Conservation (phyloP, 2,329 filamentous ascomycete genomes). For the Colletotrichum agaves region DNA sequence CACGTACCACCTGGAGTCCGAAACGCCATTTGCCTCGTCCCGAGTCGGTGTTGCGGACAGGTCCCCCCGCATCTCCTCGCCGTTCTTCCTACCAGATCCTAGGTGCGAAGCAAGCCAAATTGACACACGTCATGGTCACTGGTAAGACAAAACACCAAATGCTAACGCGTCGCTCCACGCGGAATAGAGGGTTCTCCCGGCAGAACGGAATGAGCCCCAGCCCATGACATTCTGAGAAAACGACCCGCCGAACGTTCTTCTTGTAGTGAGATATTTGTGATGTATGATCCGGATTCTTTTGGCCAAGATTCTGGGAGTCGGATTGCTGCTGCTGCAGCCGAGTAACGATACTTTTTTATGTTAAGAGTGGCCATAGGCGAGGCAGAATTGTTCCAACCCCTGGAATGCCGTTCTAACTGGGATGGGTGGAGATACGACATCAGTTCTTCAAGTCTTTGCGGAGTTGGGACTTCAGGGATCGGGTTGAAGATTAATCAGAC, state of each 20-base stretch:
- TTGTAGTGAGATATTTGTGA: not conserved
- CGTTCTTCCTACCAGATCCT: not conserved
- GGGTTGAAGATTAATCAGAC: no score
- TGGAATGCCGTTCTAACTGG: not conserved
- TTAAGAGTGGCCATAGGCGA: fast-evolving
- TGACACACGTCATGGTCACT: no score
- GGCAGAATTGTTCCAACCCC: not conserved
- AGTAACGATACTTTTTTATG: not conserved
- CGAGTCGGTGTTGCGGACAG: not conserved
- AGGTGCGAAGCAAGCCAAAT: no score
- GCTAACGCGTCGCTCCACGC: conserved; percentile 8
- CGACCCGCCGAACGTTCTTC: conserved; percentile 13
- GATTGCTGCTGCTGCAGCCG: conserved; percentile 7
- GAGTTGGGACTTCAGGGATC: not conserved
- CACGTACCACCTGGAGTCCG: not conserved
- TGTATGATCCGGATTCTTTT: not conserved
- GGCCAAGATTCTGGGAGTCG: not conserved
- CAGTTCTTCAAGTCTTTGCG: not conserved
- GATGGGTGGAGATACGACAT: not conserved
- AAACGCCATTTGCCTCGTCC: not conserved
- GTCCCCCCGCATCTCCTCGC: not conserved
- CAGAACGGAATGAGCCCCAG: conserved; percentile 19
- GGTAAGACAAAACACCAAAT: not conserved
- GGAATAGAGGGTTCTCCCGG: not conserved
- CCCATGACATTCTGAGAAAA: conserved; percentile 1